Percentiles rank a stretch among this genome's conserved stretches.
phyloP scores from a whole-genome alignment of 192 early-diverging fungal species.

The Rhizophagus sp. region DNA sequence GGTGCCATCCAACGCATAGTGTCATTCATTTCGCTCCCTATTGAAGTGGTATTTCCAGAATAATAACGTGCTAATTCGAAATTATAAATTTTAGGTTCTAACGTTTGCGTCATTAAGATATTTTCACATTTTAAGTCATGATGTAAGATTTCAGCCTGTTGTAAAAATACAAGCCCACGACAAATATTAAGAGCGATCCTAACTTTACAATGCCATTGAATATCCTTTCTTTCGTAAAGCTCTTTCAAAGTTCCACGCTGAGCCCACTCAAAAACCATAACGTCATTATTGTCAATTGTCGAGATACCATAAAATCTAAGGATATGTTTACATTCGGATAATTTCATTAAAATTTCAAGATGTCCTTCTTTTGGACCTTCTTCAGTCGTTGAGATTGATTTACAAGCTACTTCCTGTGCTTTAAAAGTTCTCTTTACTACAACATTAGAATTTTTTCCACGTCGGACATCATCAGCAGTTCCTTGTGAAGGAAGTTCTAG shows the following conservation, averaged over 20 bases:
- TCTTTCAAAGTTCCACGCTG: conserved; percentile 1
- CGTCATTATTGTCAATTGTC: neutral
- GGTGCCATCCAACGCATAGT: conserved; percentile 23
- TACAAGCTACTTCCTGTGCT: too few relatives aligned
- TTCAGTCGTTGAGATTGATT: neutral
- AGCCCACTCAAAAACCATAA: conserved; percentile 29
- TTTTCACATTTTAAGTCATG: conserved; percentile 28
- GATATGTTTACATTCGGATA: conserved; percentile 2
- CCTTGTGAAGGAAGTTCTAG: too few relatives aligned
- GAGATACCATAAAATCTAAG: conserved; percentile 24
- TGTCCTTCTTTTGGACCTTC: neutral
- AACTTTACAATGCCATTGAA: conserved; percentile 10
- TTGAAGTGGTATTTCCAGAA: neutral
- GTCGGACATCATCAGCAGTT: too few relatives aligned
- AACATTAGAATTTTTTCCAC: too few relatives aligned
- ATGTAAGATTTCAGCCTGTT: conserved; percentile 5
- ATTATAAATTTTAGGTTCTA: conserved; percentile 21
- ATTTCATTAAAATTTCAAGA: conserved; percentile 1
- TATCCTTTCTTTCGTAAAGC: neutral
- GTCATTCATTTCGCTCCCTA: neutral
- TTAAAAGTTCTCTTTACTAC: too few relatives aligned
- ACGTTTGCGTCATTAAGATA: neutral
- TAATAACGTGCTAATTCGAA: neutral
- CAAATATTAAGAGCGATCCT: conserved; percentile 21
- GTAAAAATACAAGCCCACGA: conserved; percentile 20